These are phyloP conservation scores for Barnettozyma vustinii DNA, from an alignment of 805 yeast genomes.

Conservation along the genomic window DNA sequence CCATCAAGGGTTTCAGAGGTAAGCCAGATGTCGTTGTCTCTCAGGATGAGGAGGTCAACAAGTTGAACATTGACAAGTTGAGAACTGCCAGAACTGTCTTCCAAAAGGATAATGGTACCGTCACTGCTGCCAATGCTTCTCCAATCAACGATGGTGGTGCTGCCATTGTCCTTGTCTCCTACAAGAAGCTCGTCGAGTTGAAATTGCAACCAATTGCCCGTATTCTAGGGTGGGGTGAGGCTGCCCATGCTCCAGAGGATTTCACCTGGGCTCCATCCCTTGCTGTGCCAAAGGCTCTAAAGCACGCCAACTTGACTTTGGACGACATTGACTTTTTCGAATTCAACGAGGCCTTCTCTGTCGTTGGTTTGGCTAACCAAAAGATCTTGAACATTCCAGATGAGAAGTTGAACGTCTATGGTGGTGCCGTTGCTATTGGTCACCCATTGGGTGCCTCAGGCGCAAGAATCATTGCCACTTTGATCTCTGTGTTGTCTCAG, in stretches of 20 bases:
- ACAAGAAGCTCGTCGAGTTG: slow-evolving; percentile 75
- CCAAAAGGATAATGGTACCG: slow-evolving; percentile 90
- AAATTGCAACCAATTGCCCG: slow-evolving; percentile 85
- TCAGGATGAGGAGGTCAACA: slow-evolving; percentile 78
- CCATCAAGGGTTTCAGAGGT: slow-evolving; percentile 85
- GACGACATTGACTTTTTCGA: slow-evolving; percentile 85
- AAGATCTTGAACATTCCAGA: slow-evolving; percentile 58
- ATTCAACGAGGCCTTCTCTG: slow-evolving; percentile 97
- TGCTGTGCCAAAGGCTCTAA: slow-evolving; percentile 93
- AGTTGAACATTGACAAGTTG: slow-evolving; percentile 73
- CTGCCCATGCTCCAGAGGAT: slow-evolving; percentile 91
- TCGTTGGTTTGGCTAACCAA: slow-evolving; percentile 88
- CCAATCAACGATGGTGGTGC: slow-evolving; percentile 98
- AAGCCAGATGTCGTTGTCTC: slow-evolving; percentile 73
- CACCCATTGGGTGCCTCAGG: slow-evolving; percentile 97
- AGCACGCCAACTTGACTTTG: slow-evolving; percentile 65
- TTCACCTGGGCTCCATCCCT: slow-evolving; percentile 94
- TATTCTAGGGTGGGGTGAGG: slow-evolving; percentile 95
- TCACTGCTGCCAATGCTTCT: slow-evolving; percentile 96
- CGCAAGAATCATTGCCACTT: slow-evolving; percentile 86
- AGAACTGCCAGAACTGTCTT: slow-evolving; percentile 89
- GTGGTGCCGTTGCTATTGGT: slow-evolving; percentile 95
- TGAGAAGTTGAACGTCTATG: slow-evolving; percentile 77
- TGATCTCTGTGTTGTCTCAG: slow-evolving; percentile 72
- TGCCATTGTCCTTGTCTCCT: slow-evolving; percentile 85